phyloP scores from a whole-genome alignment of 441 rosid species.

The Populus tomentosa region DNA sequence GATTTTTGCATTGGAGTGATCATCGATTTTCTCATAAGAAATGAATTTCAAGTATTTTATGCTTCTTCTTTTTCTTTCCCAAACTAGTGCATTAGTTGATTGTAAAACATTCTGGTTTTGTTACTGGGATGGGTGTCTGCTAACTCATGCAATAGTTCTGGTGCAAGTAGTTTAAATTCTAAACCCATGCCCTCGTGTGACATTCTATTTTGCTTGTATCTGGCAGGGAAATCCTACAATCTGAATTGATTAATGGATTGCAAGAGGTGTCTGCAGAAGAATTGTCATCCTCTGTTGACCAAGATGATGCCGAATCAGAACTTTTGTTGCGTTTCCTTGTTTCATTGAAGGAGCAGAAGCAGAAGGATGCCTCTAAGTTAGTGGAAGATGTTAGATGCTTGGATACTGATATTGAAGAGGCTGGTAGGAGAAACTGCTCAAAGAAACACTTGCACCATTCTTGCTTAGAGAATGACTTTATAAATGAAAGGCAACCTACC shows the following conservation, averaged over 20 bases:
- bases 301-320: constrained; percentile 79
- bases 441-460: constrained; percentile 22
- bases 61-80: not conserved
- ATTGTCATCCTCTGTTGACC: constrained; percentile 55
- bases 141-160: not conserved
- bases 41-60: not conserved
- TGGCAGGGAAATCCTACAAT: constrained; percentile 84
- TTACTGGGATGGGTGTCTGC: not conserved
- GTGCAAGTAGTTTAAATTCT: constrained; percentile 4
- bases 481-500: constrained; percentile 18
- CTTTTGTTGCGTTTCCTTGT: constrained; percentile 69
- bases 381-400: constrained; percentile 52
- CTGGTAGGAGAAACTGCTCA: constrained; percentile 53
- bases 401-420: constrained; percentile 72
- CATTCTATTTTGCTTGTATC: constrained; percentile 20
- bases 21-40: not conserved
- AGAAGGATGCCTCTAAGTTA: constrained; percentile 63
- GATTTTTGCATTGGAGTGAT: not conserved
- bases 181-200: not conserved
- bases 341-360: constrained; percentile 61
- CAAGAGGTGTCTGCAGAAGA: constrained; percentile 54
- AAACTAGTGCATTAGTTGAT: not conserved
- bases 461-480: constrained; percentile 12
- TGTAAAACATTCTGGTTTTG: not conserved
- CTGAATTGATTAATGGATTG: constrained; percentile 68